Evolutionary conservation across 441 rosid genomes (phyloP).

Genomic region (Rhodomyrtus psidioides): DNA sequence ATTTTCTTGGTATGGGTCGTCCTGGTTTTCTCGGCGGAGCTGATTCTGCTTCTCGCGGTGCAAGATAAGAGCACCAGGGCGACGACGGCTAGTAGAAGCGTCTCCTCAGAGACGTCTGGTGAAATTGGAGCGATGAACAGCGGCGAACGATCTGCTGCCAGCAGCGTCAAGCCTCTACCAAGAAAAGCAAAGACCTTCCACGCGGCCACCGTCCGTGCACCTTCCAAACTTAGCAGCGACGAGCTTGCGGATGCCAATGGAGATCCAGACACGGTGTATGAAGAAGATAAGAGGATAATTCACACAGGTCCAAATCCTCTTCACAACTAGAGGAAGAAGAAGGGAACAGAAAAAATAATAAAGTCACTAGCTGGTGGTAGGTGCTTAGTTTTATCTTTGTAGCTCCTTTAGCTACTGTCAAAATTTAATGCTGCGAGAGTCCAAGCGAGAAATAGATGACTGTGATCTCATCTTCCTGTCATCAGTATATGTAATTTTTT

Average conservation of each 20-base stretch:
- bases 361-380: background rate
- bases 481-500: constrained; percentile 4
- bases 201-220: constrained; percentile 15
- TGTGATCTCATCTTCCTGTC: constrained; percentile 12
- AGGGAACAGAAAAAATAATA: background rate
- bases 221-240: constrained; percentile 8
- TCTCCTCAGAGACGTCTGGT: background rate
- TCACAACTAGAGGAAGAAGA: constrained; percentile 48
- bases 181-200: constrained; percentile 39
- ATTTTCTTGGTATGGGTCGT: constrained; percentile 37
- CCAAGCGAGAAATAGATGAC: background rate
- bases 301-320: constrained; percentile 97
- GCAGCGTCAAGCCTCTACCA: constrained; percentile 14
- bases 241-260: constrained; percentile 19
- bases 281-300: constrained; percentile 71
- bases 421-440: background rate
- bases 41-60: constrained; percentile 29
- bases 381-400: background rate
- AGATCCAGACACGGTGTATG: constrained; percentile 35
- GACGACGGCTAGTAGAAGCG: background rate
- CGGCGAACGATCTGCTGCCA: background rate
- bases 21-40: constrained; percentile 28
- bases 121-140: background rate
- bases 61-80: constrained; percentile 18
- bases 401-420: background rate